Conservation (phyloP, 441 rosid species). For the Euphorbia celastroides region DNA sequence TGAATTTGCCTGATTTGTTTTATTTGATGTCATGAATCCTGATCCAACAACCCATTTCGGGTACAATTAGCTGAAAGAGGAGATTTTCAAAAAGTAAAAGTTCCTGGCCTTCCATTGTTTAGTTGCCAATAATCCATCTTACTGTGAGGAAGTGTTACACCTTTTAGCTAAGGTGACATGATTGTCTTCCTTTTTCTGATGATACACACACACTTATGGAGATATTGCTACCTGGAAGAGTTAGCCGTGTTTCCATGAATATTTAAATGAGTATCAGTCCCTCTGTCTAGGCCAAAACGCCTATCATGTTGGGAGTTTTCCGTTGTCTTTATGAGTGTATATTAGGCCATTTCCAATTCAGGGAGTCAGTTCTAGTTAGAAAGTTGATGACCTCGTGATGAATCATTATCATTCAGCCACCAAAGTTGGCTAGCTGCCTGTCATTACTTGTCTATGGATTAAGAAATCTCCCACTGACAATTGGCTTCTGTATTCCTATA, state of each 20-base stretch:
- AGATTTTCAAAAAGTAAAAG: background rate
- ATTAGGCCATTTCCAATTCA: background rate
- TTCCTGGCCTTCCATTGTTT: background rate
- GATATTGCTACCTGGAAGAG: background rate
- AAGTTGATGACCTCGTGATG: background rate
- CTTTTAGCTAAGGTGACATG: background rate
- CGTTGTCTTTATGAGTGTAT: background rate
- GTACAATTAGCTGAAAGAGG: background rate
- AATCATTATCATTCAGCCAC: background rate
- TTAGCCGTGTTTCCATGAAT: background rate
- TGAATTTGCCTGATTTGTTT: background rate
- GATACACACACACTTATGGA: slow-evolving; percentile 2
- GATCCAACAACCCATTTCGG: background rate
- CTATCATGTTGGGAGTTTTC: background rate
- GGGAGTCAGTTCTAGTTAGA: background rate
- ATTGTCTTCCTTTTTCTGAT: background rate
- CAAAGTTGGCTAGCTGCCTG: background rate
- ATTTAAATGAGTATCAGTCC: background rate
- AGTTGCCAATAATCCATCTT: slow-evolving; percentile 5
- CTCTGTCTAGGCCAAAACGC: background rate
- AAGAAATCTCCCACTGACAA: background rate
- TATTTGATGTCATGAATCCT: background rate
- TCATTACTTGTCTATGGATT: background rate
- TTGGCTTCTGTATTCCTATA: background rate
- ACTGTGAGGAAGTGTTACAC: background rate